Evolutionary conservation across 257 asterid species (phyloP).

Genomic region (Solanum habrochaites): DNA sequence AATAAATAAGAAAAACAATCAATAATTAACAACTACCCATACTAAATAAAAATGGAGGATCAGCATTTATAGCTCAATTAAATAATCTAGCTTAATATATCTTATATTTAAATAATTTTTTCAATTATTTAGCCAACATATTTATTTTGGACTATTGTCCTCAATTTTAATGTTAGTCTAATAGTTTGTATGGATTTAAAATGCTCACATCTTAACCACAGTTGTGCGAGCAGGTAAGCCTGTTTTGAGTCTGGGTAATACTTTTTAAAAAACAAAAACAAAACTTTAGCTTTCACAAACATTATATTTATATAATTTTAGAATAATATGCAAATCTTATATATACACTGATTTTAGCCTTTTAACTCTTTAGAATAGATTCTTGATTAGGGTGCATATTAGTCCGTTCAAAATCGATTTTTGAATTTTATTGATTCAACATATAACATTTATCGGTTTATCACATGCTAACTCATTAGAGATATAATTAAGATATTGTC

Average conservation of each 20-base stretch:
- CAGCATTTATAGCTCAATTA: background rate
- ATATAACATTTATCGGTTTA: too few species aligned
- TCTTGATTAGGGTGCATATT: too few species aligned
- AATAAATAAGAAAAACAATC: background rate
- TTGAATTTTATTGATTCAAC: background rate
- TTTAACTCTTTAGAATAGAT: background rate
- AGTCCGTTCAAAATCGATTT: too few species aligned
- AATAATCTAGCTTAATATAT: background rate
- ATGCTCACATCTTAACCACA: background rate
- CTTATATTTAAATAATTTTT: background rate
- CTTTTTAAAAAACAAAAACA: too few species aligned
- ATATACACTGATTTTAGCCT: background rate
- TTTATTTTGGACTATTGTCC: background rate
- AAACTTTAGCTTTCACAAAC: background rate
- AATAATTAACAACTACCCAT: background rate
- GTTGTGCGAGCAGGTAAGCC: background rate
- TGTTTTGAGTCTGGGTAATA: background rate
- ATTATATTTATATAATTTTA: too few species aligned
- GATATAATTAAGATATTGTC: background rate
- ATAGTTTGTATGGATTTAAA: background rate
- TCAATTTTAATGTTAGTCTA: background rate
- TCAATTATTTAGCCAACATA: background rate
- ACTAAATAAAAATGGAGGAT: background rate
- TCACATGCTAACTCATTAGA: background rate
- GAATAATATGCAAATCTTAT: too few species aligned